Conservation (phyloP, 257 asterid genomes). For the Sherardia arvensis region DNA sequence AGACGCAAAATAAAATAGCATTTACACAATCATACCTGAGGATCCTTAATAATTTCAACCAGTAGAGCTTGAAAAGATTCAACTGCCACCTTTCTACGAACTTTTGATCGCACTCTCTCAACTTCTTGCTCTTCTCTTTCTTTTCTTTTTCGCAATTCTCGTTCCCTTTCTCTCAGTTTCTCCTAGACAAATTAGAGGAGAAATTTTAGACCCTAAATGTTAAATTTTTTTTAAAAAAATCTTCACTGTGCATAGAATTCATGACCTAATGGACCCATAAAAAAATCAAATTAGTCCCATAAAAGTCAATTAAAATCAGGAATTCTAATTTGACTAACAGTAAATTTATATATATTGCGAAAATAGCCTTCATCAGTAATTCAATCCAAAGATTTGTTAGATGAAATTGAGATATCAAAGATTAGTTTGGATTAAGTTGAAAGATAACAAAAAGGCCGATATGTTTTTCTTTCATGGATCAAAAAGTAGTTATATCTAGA, state of each 20-base stretch:
- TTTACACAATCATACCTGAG: conserved; percentile 50
- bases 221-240: too few relatives aligned
- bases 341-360: background rate
- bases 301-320: background rate
- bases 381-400: background rate
- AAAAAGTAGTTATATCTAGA: too few relatives aligned
- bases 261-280: too few relatives aligned
- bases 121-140: conserved; percentile 99
- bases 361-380: background rate
- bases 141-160: conserved; percentile 77
- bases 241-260: too few relatives aligned
- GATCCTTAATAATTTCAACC: conserved; percentile 94
- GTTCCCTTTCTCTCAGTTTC: conserved; percentile 85
- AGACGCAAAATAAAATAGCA: conserved; percentile 4
- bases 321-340: background rate
- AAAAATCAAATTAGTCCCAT: too few relatives aligned
- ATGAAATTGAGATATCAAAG: background rate
- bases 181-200: conserved; percentile 37
- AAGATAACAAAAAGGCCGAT: background rate
- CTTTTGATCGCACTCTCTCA: conserved; percentile 89
- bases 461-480: too few relatives aligned
- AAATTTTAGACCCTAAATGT: background rate
- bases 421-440: background rate
- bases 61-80: conserved; percentile 89
- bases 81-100: conserved; percentile 85